Base-by-base conservation (phyloP, 441 rosid genomes). In the Erodium moschatum region DNA sequence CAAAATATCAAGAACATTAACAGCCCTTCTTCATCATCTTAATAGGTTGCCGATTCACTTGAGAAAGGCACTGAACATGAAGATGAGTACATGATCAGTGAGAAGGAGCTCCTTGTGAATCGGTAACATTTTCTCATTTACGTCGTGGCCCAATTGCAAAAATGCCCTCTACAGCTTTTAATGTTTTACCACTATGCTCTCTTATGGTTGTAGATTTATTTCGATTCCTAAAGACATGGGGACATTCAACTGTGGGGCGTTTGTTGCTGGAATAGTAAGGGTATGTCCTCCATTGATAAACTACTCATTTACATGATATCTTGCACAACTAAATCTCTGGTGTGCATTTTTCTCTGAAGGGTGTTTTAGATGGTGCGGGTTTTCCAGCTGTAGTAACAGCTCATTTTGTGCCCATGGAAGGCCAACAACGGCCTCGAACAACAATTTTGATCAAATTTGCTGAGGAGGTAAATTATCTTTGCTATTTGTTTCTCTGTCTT, bases 11-110 rank as follows among this genome's bases (percentile, higher is more conserved):
- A 65, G 54, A 46, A 31, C 48, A 56, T 70, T 61, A 75, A 33
- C 0, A 21, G 20, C 24, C 66, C 3, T 63, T 54, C 61, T 56
- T 21, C 65, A 1, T 72, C 27, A 48, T 70, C 24, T 61, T 66
- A 67, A 61, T 72, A 94, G 97, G 97, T 87, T 65, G 99, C 99
- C 27, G 99, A 94, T 75, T 94, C 99, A 66, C 97, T 94, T 58
- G 99, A 94, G 81, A 91, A 91, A 83, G 97, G 99, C 68, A 94
- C 99, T 69, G 97, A 94, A 78, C 97, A 94, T 56, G 97, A 94
- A 79, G 99, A 89, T 73, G 99, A 94, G 80, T 94, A 94, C 81
- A 94, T 91, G 98, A 94, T 94, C 69, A 94, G 98, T 48, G 98
- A 94, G 85, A 94, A 87, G 74, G 97, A 91, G 77, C 98, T 94